A percentile compares a stretch with the other conserved stretches of the same genome.
Conservation (phyloP, 1,284 basidiomycete species). For the Rugosomyces carneus region DNA sequence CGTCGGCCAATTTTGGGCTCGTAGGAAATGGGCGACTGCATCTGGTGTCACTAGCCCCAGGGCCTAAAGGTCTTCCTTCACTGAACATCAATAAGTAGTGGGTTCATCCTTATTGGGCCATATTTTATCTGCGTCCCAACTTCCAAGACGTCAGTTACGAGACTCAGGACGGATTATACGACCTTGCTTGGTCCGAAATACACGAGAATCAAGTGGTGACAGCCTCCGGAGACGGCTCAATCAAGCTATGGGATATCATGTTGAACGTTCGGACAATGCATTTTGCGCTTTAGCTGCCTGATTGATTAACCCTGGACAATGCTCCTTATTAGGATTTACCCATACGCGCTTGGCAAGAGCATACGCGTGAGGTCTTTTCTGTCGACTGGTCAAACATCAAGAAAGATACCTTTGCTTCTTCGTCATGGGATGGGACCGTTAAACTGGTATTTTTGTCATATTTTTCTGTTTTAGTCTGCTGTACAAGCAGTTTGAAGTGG, state of each 20-base stretch:
- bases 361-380: slow-evolving; percentile 89
- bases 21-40: slow-evolving; percentile 91
- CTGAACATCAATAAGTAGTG: slow-evolving; percentile 66
- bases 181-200: slow-evolving; percentile 87
- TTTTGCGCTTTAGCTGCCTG: slow-evolving; percentile 12
- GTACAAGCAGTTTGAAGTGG: slow-evolving; percentile 56
- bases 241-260: slow-evolving; percentile 89
- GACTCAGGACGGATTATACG: slow-evolving; percentile 91
- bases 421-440: slow-evolving; percentile 89
- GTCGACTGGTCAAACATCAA: slow-evolving; percentile 96
- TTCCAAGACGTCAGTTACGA: slow-evolving; percentile 63
- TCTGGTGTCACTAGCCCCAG: slow-evolving; percentile 50
- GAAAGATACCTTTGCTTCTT: slow-evolving; percentile 85
- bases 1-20: slow-evolving; percentile 91
- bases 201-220: slow-evolving; percentile 94
- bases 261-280: slow-evolving; percentile 60
- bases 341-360: slow-evolving; percentile 90
- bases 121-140: slow-evolving; percentile 15
- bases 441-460: slow-evolving; percentile 63
- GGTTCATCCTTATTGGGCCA: slow-evolving; percentile 21
- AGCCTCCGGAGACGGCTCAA: slow-evolving; percentile 86
- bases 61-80: slow-evolving; percentile 36
- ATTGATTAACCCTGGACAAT: slow-evolving; percentile 19
- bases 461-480: neutral
- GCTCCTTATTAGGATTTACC: slow-evolving; percentile 67